These are phyloP conservation scores for Trichoderma koningii DNA, from an alignment of 2,329 filamentous ascomycete species.

Conservation along the genomic window DNA sequence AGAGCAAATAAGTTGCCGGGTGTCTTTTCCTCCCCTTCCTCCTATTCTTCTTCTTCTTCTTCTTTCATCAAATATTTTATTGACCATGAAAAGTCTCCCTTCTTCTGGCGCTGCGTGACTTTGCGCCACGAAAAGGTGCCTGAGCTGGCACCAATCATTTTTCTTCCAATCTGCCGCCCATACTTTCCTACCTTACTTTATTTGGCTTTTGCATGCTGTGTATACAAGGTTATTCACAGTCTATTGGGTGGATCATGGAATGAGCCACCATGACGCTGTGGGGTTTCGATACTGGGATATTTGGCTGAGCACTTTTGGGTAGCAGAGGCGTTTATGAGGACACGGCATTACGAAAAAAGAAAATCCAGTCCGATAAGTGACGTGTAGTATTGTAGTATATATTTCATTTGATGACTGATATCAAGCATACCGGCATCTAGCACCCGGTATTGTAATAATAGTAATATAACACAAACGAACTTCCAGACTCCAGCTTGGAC, in stretches of 20 bases:
- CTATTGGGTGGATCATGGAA: not conserved
- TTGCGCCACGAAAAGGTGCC: not conserved
- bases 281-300: not conserved
- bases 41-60: constrained; percentile 25
- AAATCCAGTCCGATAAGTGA: constrained; percentile 17
- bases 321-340: constrained; percentile 14
- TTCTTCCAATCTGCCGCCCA: constrained; percentile 13
- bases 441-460: constrained; percentile 25
- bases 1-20: constrained; percentile 39
- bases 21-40: not conserved
- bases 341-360: constrained; percentile 14
- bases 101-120: not conserved
- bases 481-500: constrained; percentile 18
- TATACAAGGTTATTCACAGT: constrained; percentile 5
- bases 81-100: constrained; percentile 13
- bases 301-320: not conserved
- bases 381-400: constrained; percentile 5
- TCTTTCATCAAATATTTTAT: constrained; percentile 1
- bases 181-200: not conserved
- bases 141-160: not conserved
- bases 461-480: not conserved
- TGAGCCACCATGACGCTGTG: not conserved
- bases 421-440: constrained; percentile 16
- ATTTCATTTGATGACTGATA: constrained; percentile 24
- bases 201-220: not conserved